Base-by-base conservation (phyloP, 306 rosid species). In the Gynostemma pentaphyllum region DNA sequence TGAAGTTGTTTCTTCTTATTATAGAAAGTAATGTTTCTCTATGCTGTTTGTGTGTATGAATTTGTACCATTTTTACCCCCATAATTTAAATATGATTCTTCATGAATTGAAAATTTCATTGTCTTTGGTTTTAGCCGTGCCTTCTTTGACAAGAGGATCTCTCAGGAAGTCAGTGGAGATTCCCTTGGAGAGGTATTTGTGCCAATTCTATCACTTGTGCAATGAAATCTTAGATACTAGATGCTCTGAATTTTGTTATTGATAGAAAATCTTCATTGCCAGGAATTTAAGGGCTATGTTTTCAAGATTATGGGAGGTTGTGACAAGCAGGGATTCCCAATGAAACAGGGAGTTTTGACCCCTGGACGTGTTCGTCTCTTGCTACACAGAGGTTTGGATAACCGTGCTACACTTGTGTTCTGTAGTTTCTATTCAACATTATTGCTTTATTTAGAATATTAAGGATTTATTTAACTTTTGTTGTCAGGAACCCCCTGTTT, bases 291-390 rank as follows among this genome's bases (percentile, higher is more conserved):
- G 77, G 86, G 86, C 6, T 81, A 78, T 28, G 83, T 81, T 21
- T 81, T 81, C 54, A 81, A 81, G 37, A 81, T 81, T 15, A 78
- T 72, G 83, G 86, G 86, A 69, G 86, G 86, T 0, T 81, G 86
- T 9, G 83, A 81, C 79, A 81, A 81, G 68, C 83, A 81, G 50
- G 86, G 86, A 3, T 81, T 81, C 66, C 86, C 86, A 19, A 81
- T 78, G 86, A 81, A 81, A 68, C 86, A 81, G 81, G 86, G 83
- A 34, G 86, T 81, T 11, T 63, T 78, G 81, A 75, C 86, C 40
- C 81, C 83, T 7, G 77, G 77, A 26, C 81, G 81, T 67, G 86
- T 81, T 19, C 79, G 75, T 44, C 83, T 81, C 66, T 70, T 78
- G 67, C 81, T 81, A 2, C 77, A 72, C 63, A 68, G 86, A 73